A percentile compares a stretch with the other conserved stretches of the same genome.
phyloP scores from a whole-genome alignment of 2,329 filamentous ascomycete species.

The Colletotrichum agaves region DNA sequence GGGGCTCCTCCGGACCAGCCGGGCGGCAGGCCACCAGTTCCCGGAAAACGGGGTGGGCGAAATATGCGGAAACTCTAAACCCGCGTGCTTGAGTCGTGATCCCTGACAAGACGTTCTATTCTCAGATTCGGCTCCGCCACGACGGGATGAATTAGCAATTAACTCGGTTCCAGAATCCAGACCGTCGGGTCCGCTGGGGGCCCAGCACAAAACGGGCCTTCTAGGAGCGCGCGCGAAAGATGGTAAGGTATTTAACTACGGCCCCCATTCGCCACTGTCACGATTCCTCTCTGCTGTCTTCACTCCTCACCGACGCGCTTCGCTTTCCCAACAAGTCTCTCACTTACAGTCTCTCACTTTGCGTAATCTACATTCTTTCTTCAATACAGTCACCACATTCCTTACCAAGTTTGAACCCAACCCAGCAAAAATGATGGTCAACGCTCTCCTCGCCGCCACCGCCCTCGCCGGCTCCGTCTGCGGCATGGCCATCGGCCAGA shows the following conservation, averaged over 20 bases:
- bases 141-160: conserved; percentile 8
- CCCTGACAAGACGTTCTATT: conserved; percentile 29
- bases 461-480: conserved; percentile 26
- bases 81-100: conserved; percentile 29
- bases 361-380: neutral
- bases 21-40: neutral
- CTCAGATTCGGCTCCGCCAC: conserved; percentile 27
- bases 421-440: conserved; percentile 21
- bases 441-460: conserved; percentile 14
- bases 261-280: neutral
- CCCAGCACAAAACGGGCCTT: neutral
- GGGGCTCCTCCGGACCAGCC: neutral
- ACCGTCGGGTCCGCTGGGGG: conserved; percentile 14
- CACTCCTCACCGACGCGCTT: neutral
- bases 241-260: conserved; percentile 25
- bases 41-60: conserved; percentile 21
- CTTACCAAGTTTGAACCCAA: neutral
- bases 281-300: neutral
- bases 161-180: conserved; percentile 21
- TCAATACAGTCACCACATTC: conserved; percentile 3
- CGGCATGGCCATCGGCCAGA: conserved; percentile 42
- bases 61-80: conserved; percentile 31
- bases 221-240: neutral
- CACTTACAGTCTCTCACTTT: conserved; percentile 23
- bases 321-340: conserved; percentile 20